Evolutionary conservation across 306 rosid species (phyloP).

Genomic region (peach (Prunus persica)): DNA sequence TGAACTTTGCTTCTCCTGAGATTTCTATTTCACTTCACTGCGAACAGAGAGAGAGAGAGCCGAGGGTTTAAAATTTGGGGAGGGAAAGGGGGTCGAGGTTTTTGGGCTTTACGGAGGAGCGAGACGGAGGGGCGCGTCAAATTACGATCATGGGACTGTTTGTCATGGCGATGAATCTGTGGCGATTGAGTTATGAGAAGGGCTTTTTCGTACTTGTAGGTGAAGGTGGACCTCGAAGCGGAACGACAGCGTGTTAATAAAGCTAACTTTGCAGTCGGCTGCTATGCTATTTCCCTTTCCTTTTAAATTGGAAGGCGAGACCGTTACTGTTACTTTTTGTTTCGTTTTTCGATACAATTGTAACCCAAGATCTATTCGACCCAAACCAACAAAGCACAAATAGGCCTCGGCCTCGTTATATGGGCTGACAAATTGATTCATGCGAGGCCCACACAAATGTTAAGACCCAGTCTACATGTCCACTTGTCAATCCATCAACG

Average conservation of each 20-base stretch:
- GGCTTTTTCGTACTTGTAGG: conserved; percentile 10
- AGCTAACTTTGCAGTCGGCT: conserved; percentile 18
- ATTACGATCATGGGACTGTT: conserved; percentile 10
- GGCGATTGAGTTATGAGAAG: neutral
- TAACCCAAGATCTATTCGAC: neutral
- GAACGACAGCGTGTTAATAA: conserved; percentile 32
- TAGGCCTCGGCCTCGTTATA: too few relatives aligned
- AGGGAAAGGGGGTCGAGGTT: conserved; percentile 36
- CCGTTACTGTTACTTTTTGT: neutral
- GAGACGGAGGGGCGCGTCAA: neutral
- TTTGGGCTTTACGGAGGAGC: conserved; percentile 13
- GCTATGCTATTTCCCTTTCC: neutral
- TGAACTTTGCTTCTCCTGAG: neutral
- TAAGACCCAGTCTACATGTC: too few relatives aligned
- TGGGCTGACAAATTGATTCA: too few relatives aligned
- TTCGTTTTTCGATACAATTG: neutral
- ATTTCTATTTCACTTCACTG: too few relatives aligned
- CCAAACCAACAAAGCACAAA: too few relatives aligned
- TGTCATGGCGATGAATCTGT: neutral
- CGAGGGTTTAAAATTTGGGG: conserved; percentile 53
- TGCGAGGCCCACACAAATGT: too few relatives aligned
- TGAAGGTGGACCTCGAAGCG: neutral
- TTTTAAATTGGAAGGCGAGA: neutral
- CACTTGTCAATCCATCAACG: too few relatives aligned
- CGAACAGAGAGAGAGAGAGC: neutral